These are phyloP conservation scores for Lobosporangium transversale DNA, from an alignment of 192 early-diverging fungal genomes.

Conservation along the genomic window DNA sequence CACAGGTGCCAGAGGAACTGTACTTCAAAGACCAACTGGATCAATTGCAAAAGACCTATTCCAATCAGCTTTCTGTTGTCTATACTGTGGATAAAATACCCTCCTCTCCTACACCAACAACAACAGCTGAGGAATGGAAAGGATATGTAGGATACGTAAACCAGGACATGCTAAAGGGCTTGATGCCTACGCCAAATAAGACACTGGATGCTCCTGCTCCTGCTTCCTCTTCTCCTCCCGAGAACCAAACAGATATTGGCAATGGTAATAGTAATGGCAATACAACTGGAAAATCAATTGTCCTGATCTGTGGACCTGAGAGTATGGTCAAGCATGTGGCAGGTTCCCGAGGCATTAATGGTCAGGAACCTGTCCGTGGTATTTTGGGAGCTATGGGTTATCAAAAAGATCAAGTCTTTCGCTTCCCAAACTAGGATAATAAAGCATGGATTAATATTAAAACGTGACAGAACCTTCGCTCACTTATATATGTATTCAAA, in stretches of 20 bases:
- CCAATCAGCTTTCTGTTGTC: constrained; percentile 54
- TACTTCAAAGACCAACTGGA: constrained; percentile 66
- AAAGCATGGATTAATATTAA: too few species aligned
- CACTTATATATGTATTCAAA: too few species aligned
- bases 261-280: not conserved
- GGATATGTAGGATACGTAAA: constrained; percentile 43
- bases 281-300: constrained; percentile 29
- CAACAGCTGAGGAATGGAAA: constrained; percentile 35
- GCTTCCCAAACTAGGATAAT: constrained; percentile 57
- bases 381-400: constrained; percentile 64
- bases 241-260: not conserved
- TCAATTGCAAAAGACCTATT: constrained; percentile 50
- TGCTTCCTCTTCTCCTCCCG: not conserved
- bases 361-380: constrained; percentile 68
- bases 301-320: constrained; percentile 75
- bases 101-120: constrained; percentile 25
- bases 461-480: too few species aligned
- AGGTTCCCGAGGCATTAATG: constrained; percentile 59
- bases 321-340: constrained; percentile 67
- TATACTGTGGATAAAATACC: constrained; percentile 62
- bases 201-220: too few species aligned
- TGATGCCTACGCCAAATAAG: constrained; percentile 30
- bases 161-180: constrained; percentile 43
- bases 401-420: constrained; percentile 63
- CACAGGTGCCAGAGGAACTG: constrained; percentile 59